phyloP scores from a whole-genome alignment of 2,329 filamentous ascomycete species.

The Fusarium oligoseptatum region DNA sequence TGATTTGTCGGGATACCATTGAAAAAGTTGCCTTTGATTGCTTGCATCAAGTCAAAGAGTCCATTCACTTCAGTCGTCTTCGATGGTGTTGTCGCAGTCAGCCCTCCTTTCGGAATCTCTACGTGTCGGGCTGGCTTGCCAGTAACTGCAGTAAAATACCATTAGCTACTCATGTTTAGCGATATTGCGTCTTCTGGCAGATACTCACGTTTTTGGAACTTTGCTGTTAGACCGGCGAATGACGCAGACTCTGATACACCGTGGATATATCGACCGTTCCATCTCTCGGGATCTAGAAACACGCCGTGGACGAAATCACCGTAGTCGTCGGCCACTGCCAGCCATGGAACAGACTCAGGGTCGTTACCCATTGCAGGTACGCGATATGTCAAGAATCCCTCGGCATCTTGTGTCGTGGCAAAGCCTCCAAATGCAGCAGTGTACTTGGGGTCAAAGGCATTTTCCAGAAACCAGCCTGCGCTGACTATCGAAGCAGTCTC shows the following conservation, averaged over 20 bases:
- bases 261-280: constrained; percentile 3
- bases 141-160: neutral
- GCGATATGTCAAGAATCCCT: neutral
- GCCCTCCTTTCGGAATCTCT: neutral
- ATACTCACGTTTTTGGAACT: neutral
- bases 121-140: neutral
- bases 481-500: neutral
- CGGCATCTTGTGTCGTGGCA: neutral
- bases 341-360: constrained; percentile 5
- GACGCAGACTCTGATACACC: neutral
- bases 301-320: constrained; percentile 5
- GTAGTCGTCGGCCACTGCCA: constrained; percentile 4
- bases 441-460: neutral
- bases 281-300: constrained; percentile 1
- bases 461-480: neutral
- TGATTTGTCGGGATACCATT: neutral
- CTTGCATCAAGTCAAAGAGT: neutral
- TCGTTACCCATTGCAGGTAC: constrained; percentile 8
- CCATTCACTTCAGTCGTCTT: neutral
- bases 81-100: neutral
- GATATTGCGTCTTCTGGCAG: neutral
- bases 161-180: neutral
- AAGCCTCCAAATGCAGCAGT: neutral
- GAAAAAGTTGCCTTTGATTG: neutral
- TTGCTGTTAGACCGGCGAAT: neutral